Evolutionary conservation across 768 basidiomycete species (phyloP).

Genomic region (Cubamyces lactineus): DNA sequence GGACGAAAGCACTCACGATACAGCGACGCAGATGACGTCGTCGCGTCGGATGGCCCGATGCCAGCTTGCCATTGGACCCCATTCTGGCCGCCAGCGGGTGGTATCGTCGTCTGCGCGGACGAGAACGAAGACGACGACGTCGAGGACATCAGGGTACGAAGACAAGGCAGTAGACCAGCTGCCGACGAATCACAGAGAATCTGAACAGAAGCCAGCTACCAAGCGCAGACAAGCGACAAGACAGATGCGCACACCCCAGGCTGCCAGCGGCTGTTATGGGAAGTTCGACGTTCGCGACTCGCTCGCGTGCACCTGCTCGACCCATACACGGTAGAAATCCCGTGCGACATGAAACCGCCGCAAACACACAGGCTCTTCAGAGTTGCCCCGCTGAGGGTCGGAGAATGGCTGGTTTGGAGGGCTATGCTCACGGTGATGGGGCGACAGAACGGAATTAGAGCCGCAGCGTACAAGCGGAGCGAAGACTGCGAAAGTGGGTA

Average conservation of each 20-base stretch:
- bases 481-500: not conserved
- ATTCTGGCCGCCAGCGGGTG: constrained; percentile 5
- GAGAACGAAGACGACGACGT: constrained; percentile 10
- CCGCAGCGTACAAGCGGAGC: constrained; percentile 4
- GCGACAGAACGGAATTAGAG: constrained; percentile 2
- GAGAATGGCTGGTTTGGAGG: constrained; percentile 2
- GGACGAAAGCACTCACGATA: constrained; percentile 24
- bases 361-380: not conserved
- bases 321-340: not conserved
- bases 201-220: constrained; percentile 1
- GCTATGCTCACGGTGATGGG: constrained; percentile 3
- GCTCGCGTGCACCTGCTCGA: not conserved
- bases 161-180: constrained; percentile 15
- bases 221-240: constrained; percentile 2
- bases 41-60: constrained; percentile 2
- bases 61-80: not conserved
- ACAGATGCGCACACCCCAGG: constrained; percentile 2
- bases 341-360: not conserved
- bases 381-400: not conserved
- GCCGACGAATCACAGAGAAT: constrained; percentile 1
- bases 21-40: constrained; percentile 27
- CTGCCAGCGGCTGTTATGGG: constrained; percentile 10
- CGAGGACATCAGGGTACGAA: constrained; percentile 15
- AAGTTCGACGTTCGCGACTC: constrained; percentile 11
- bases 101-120: not conserved